Percentiles rank a stretch among this genome's conserved stretches.
Evolutionary conservation across 129 eudicot species (phyloP).

Genomic region (Arctium minus): DNA sequence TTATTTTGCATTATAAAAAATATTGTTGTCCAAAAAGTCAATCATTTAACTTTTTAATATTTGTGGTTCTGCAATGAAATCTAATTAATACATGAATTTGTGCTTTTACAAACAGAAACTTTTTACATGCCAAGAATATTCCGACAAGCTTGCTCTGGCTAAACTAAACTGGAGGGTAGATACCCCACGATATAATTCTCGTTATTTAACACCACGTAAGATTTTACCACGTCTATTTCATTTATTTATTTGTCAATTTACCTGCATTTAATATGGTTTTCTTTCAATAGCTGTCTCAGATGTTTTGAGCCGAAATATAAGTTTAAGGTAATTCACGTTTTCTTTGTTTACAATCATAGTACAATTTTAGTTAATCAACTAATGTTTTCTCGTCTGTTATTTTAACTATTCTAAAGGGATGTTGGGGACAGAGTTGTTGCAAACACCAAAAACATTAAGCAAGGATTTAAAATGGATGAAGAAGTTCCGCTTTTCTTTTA

Average conservation of each 20-base stretch:
- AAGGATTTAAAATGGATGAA: conserved; percentile 32
- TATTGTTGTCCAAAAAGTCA: neutral
- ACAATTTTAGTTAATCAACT: neutral
- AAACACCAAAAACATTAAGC: neutral
- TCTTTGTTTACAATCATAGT: neutral
- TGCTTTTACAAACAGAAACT: conserved; percentile 36
- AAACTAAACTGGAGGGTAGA: conserved; percentile 39
- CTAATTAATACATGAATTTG: neutral
- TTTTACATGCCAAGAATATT: conserved; percentile 45
- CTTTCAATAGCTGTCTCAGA: conserved; percentile 15
- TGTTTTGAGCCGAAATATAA: conserved; percentile 17
- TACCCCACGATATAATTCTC: conserved; percentile 44
- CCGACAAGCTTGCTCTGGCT: conserved; percentile 46
- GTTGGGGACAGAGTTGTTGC: neutral
- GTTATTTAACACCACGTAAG: conserved; percentile 58
- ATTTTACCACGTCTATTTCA: neutral
- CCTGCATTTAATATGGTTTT: neutral
- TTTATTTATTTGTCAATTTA: neutral
- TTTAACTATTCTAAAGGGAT: conserved; percentile 16
- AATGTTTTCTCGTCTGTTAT: neutral
- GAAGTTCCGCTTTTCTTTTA: conserved; percentile 46
- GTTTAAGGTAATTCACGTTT: conserved; percentile 12
- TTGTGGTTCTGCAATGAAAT: neutral
- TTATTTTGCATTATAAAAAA: neutral
- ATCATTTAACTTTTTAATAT: neutral